Conservation (phyloP, 2,329 filamentous ascomycete genomes). For the Byssoonygena ceratinophila region DNA sequence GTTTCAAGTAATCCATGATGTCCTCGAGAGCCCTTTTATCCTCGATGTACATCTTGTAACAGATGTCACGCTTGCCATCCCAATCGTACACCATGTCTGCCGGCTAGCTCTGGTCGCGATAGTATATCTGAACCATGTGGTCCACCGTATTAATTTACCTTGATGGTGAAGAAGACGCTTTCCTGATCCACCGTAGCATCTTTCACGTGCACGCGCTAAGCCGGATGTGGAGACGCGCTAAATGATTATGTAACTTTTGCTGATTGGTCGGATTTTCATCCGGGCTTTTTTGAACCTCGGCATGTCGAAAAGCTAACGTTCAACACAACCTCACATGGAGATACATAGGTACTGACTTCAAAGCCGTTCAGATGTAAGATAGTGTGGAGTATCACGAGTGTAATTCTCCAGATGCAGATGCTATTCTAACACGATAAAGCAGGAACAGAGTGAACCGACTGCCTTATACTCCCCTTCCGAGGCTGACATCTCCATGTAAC, state of each 20-base stretch:
- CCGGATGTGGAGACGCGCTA: background rate
- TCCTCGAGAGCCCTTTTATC: constrained; percentile 63
- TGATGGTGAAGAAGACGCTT: constrained; percentile 1
- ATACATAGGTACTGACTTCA: too few species aligned
- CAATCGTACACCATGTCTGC: constrained; percentile 49
- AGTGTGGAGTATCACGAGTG: background rate
- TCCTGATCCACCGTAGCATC: constrained; percentile 4
- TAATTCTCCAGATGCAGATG: constrained; percentile 9
- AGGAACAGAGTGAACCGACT: constrained; percentile 1
- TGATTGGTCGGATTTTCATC: background rate
- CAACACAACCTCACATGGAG: background rate
- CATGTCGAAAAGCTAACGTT: background rate
- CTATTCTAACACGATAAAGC: constrained; percentile 12
- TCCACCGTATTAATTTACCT: constrained; percentile 16
- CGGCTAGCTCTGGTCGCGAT: background rate
- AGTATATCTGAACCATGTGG: constrained; percentile 1
- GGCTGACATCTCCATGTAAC: constrained; percentile 11
- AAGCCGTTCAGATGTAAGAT: too few species aligned
- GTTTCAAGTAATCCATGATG: constrained; percentile 61
- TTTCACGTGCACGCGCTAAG: background rate
- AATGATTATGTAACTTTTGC: background rate
- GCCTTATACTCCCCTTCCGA: constrained; percentile 11
- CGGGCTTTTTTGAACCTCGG: background rate
- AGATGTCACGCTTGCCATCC: constrained; percentile 55
- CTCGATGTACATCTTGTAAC: constrained; percentile 63